Conservation (phyloP, 148 eudicot species). For the Rheum nobile region DNA sequence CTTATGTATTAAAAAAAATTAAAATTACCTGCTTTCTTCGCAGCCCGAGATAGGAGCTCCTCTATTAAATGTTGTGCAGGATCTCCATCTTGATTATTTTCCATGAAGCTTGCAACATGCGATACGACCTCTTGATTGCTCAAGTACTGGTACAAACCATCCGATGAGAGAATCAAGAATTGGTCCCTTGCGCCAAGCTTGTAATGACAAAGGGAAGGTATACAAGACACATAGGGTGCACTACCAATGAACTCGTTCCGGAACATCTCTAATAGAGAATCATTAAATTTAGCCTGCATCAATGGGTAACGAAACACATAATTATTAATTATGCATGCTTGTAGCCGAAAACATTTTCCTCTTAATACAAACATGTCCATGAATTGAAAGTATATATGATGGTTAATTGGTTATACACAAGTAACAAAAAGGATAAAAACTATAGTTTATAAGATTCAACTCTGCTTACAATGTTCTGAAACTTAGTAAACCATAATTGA, state of each 20-base stretch:
- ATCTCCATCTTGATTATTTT: slow-evolving; percentile 93
- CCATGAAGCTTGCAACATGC: slow-evolving; percentile 73
- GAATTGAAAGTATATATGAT: neutral
- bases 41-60: slow-evolving; percentile 93
- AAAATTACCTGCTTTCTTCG: slow-evolving; percentile 92
- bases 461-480: neutral
- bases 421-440: neutral
- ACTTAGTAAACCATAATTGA: neutral
- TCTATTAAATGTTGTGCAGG: slow-evolving; percentile 98
- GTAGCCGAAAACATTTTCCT: neutral
- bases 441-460: neutral
- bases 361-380: neutral
- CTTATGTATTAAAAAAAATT: neutral
- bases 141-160: slow-evolving; percentile 93
- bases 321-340: neutral
- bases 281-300: slow-evolving; percentile 85
- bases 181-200: slow-evolving; percentile 77
- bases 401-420: neutral
- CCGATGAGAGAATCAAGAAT: slow-evolving; percentile 93
- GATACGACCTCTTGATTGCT: slow-evolving; percentile 92
- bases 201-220: slow-evolving; percentile 84
- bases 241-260: slow-evolving; percentile 93
- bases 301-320: neutral
- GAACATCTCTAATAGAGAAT: slow-evolving; percentile 82
- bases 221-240: slow-evolving; percentile 78